A percentile compares a stretch with the other conserved stretches of the same genome.
phyloP scores from a whole-genome alignment of 2,329 filamentous ascomycete species.

The Mycosphaerella arachidis region DNA sequence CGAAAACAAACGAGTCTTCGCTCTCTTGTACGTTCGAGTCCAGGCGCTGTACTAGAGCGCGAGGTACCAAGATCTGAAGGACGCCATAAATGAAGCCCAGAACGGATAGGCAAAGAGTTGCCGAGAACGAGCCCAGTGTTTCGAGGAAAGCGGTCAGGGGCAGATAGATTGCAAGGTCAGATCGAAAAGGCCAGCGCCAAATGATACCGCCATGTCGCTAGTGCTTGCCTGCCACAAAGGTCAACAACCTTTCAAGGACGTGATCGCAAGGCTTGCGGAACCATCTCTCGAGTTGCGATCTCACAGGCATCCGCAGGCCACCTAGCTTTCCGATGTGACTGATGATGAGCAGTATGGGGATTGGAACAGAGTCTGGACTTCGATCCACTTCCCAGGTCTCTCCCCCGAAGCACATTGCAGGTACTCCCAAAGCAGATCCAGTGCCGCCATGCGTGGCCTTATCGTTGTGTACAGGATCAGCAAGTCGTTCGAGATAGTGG shows the following conservation, averaged over 20 bases:
- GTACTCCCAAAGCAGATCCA: conserved; percentile 11
- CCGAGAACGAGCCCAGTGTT: conserved; percentile 22
- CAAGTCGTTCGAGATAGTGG: conserved; percentile 22
- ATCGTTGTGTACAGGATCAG: conserved; percentile 6
- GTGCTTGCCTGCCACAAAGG: conserved; percentile 10
- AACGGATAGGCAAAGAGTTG: conserved; percentile 20
- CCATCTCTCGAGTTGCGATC: conserved; percentile 10
- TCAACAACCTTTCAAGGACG: conserved; percentile 14
- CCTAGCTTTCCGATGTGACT: conserved; percentile 29
- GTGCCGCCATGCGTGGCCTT: background rate
- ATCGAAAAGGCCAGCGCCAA: conserved; percentile 12
- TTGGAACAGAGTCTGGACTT: conserved; percentile 22
- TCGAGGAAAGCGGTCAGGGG: conserved; percentile 16
- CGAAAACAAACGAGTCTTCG: conserved; percentile 19
- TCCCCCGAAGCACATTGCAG: conserved; percentile 21
- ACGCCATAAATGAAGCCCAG: conserved; percentile 24
- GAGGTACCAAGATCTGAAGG: conserved; percentile 23
- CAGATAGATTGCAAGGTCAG: conserved; percentile 12
- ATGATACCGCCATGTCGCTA: background rate
- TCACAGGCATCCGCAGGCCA: conserved; percentile 15
- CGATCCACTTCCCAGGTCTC: conserved; percentile 14
- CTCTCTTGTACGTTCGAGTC: conserved; percentile 1
- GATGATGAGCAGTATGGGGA: conserved; percentile 21
- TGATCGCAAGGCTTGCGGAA: conserved; percentile 16
- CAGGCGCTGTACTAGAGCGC: conserved; percentile 11